These are phyloP conservation scores for Lipomyces sp. DNA, from an alignment of 805 yeast species.

Conservation along the genomic window DNA sequence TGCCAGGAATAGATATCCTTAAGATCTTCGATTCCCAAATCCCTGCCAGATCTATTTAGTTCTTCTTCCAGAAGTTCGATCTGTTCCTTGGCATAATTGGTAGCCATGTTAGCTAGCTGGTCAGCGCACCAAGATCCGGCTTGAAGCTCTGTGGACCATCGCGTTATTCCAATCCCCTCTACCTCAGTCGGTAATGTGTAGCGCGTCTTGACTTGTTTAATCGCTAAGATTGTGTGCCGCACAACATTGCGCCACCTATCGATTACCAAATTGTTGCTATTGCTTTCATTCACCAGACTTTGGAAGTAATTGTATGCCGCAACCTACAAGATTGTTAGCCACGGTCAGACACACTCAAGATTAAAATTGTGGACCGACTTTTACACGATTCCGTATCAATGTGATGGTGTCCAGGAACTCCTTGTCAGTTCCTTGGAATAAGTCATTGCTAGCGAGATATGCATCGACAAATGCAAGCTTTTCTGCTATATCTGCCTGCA, in stretches of 20 bases:
- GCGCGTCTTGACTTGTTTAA: conserved; percentile 6
- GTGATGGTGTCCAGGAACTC: conserved; percentile 19
- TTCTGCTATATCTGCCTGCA: background rate
- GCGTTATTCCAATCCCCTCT: conserved; percentile 12
- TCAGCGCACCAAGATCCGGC: conserved; percentile 15
- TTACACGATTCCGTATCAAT: background rate
- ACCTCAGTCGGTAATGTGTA: conserved; percentile 12
- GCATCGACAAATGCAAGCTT: conserved; percentile 20
- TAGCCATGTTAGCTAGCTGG: conserved; percentile 17
- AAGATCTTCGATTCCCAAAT: conserved; percentile 58
- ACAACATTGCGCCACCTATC: conserved; percentile 11
- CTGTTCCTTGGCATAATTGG: conserved; percentile 6
- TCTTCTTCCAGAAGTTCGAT: conserved; percentile 35
- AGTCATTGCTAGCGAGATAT: conserved; percentile 17
- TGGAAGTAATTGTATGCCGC: conserved; percentile 17
- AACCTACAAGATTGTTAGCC: background rate
- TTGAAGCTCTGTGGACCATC: conserved; percentile 19
- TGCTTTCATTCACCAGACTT: background rate
- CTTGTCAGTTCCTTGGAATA: conserved; percentile 14
- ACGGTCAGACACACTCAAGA: background rate
- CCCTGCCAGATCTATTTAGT: conserved; percentile 30
- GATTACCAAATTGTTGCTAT: background rate
- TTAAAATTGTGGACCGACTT: background rate
- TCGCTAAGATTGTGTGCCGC: background rate
- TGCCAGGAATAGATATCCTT: conserved; percentile 60